These are phyloP conservation scores for Polygonum aviculare DNA, from an alignment of 148 eudicot genomes.

Conservation along the genomic window DNA sequence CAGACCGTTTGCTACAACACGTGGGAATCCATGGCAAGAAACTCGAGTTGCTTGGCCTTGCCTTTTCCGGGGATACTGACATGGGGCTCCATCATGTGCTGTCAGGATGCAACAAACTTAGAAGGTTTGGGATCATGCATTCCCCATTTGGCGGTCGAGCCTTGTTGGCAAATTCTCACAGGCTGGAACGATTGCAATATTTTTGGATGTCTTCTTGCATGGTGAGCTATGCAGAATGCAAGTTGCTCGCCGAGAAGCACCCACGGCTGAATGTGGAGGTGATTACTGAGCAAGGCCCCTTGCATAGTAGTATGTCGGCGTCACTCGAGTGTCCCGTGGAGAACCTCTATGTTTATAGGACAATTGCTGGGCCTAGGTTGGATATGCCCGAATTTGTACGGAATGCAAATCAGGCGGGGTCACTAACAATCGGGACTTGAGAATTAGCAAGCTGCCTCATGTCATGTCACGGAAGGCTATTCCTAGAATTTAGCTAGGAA, in stretches of 20 bases:
- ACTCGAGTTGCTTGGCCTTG: slow-evolving; percentile 81
- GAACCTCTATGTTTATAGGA: slow-evolving; percentile 68
- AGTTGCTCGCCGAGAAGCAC: slow-evolving; percentile 11
- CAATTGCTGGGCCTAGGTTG: slow-evolving; percentile 65
- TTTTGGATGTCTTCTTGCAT: slow-evolving; percentile 98
- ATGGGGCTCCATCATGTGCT: slow-evolving; percentile 65
- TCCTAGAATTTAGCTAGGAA: too few relatives aligned
- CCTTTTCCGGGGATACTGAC: slow-evolving; percentile 79
- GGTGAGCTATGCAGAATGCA: slow-evolving; percentile 73
- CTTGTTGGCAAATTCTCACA: slow-evolving; percentile 60
- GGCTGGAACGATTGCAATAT: slow-evolving; percentile 97
- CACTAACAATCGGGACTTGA: too few relatives aligned
- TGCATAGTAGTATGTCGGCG: slow-evolving; percentile 32
- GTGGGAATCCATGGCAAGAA: slow-evolving; percentile 77
- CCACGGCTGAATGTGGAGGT: slow-evolving; percentile 63
- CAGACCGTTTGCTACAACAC: slow-evolving; percentile 62
- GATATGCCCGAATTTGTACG: slow-evolving; percentile 65
- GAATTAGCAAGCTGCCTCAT: too few relatives aligned
- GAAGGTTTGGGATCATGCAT: slow-evolving; percentile 85
- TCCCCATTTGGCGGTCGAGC: slow-evolving; percentile 87
- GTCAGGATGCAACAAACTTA: slow-evolving; percentile 71
- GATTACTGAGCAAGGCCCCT: slow-evolving; percentile 62
- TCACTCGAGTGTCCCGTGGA: slow-evolving; percentile 39
- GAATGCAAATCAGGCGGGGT: slow-evolving; percentile 25
- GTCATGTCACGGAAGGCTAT: too few relatives aligned